A percentile compares a stretch with the other conserved stretches of the same genome.
phyloP scores from a whole-genome alignment of 257 asterid genomes.

The Galeopsis tetrahit region DNA sequence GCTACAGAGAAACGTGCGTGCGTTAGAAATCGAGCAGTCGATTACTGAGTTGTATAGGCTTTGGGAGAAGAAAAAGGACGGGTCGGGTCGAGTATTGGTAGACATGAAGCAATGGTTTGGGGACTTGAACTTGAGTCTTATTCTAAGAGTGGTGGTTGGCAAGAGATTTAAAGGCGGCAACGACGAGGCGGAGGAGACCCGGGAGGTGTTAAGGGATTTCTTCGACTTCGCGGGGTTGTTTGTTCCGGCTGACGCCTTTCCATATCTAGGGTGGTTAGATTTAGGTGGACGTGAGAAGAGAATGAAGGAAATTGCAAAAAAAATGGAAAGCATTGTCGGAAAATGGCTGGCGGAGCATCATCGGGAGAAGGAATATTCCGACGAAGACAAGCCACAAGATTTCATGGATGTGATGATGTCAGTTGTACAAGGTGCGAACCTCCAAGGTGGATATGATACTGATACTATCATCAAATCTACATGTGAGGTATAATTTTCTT shows the following conservation, averaged over 20 bases:
- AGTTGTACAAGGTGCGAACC: not conserved
- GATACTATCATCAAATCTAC: conserved; percentile 43
- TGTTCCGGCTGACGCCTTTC: conserved; percentile 38
- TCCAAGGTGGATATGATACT: conserved; percentile 16
- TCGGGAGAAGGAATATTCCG: conserved; percentile 15
- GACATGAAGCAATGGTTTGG: conserved; percentile 9
- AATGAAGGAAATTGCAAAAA: conserved; percentile 33
- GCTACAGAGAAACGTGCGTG: not conserved
- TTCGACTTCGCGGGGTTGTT: conserved; percentile 33
- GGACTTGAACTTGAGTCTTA: conserved; percentile 8
- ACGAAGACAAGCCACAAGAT: conserved; percentile 24
- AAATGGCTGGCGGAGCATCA: conserved; percentile 43
- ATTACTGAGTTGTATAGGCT: not conserved
- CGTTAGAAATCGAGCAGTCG: not conserved
- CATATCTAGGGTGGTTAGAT: conserved; percentile 40
- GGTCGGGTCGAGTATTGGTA: not conserved
- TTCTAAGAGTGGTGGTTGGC: not conserved
- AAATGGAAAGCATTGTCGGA: conserved; percentile 31
- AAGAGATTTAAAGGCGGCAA: not conserved
- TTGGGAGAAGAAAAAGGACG: not conserved
- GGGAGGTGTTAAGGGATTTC: conserved; percentile 34
- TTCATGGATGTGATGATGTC: conserved; percentile 45
- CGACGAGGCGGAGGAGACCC: conserved; percentile 4
- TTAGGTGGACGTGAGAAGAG: conserved; percentile 44
- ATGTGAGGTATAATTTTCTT: conserved; percentile 15